Conservation (phyloP, 2,329 filamentous ascomycete genomes). For the Neonectria coccinea region DNA sequence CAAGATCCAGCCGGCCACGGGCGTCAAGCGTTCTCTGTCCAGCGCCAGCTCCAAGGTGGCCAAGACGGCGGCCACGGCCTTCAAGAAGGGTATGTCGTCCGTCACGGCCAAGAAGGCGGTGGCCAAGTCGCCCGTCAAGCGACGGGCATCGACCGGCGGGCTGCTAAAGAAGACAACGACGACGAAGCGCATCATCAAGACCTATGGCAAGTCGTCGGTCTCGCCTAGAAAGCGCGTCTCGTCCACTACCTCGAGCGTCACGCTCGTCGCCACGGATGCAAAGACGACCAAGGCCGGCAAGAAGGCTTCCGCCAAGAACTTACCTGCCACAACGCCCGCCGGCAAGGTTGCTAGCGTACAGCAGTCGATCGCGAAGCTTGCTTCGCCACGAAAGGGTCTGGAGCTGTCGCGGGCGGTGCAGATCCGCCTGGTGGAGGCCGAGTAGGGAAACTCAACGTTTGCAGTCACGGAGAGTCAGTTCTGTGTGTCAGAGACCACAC, state of each 20-base stretch:
- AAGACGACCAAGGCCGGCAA: slow-evolving; percentile 31
- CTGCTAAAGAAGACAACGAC: slow-evolving; percentile 47
- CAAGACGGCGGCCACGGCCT: slow-evolving; percentile 52
- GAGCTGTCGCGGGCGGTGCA: slow-evolving; percentile 37
- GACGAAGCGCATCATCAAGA: slow-evolving; percentile 46
- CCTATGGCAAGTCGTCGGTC: slow-evolving; percentile 42
- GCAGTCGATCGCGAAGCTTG: slow-evolving; percentile 24
- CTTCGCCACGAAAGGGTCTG: slow-evolving; percentile 38
- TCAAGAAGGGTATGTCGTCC: slow-evolving; percentile 53
- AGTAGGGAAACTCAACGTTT: slow-evolving; percentile 1
- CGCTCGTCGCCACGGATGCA: slow-evolving; percentile 26
- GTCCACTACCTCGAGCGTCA: slow-evolving; percentile 38
- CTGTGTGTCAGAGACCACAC: not conserved
- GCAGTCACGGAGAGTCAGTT: not conserved
- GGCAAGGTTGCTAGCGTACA: slow-evolving; percentile 23
- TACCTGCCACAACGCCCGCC: slow-evolving; percentile 15
- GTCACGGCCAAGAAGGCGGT: slow-evolving; percentile 47
- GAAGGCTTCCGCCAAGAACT: slow-evolving; percentile 20
- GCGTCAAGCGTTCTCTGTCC: slow-evolving; percentile 52
- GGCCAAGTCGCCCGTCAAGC: slow-evolving; percentile 43
- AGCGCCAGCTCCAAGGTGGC: slow-evolving; percentile 51
- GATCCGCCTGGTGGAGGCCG: slow-evolving; percentile 39
- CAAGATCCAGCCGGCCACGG: slow-evolving; percentile 51
- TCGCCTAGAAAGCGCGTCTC: slow-evolving; percentile 40
- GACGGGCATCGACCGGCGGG: slow-evolving; percentile 42